Evolutionary conservation across 2,329 filamentous ascomycete species (phyloP), one percentile per base, ranked within the genome.

Genomic region (Paraphaeosphaeria sporulosa): DNA sequence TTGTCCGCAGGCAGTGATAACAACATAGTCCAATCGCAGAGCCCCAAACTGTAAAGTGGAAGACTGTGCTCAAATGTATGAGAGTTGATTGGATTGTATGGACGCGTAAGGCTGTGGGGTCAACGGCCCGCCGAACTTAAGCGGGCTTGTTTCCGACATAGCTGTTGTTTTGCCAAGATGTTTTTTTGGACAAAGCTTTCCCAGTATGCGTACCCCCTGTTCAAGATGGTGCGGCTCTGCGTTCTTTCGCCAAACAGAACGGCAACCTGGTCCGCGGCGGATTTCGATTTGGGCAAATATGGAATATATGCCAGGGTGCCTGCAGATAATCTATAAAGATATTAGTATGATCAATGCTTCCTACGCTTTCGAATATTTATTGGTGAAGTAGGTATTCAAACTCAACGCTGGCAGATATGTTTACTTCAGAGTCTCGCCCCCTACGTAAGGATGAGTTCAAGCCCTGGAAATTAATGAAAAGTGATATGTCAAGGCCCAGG

Each of bases 21-120:
- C 42, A 27, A 19, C 9, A 43, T 15, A 19, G 25, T 34, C 46
- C 55, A 57, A 57, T 57, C 8, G 43, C 2, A 40, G 38, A 23
- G 27, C 15, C 17, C 23, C 27, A 21, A 23, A 43, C 42, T 57
- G 46, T 38, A 38, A 42, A 3, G 46, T 42, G 32, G 43, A 19
- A 19, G 32, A 43, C 13, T 46, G 36, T 57, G 36, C 54, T n/a
- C 19, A 40, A 32, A 30, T 13, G 19, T 25, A 3, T 25, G 10
- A 25, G 34, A 27, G 10, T 23, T 34, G 55, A 43, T 57, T 57
- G 55, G 55, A 19, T 34, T 19, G n/a, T 17, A 19, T 15, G 55
- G 19, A 50, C 55, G 55, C 46, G 46, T 50, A 50, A 57, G 55
- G 46, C 46, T 21, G 44, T 57, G 36, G 36, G 46, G 55, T 27